Evolutionary conservation across 257 asterid genomes (phyloP).

Genomic region (Lycium barbarum): DNA sequence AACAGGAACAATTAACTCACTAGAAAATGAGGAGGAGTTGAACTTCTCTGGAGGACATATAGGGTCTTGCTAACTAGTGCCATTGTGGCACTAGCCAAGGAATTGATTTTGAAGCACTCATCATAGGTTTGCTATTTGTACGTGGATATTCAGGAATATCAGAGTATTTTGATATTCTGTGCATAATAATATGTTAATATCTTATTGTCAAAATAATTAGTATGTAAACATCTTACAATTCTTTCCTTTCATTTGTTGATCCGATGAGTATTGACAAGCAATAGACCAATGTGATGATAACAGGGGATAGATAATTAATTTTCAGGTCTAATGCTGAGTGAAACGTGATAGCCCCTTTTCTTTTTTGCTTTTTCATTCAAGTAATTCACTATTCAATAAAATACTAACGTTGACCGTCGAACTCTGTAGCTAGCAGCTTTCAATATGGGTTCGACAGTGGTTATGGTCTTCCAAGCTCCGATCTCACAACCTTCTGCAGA

Average conservation of each 20-base stretch:
- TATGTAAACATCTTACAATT: not conserved
- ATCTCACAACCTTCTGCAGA: slow-evolving; percentile 40
- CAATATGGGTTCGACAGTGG: slow-evolving; percentile 98
- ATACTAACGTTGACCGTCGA: slow-evolving; percentile 20
- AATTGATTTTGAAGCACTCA: not conserved
- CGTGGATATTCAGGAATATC: slow-evolving; percentile 8
- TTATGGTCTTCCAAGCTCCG: slow-evolving; percentile 93
- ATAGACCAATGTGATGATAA: not conserved
- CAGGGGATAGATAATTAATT: not conserved
- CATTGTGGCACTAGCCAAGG: slow-evolving; percentile 19
- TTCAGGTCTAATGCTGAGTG: not conserved
- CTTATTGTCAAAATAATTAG: not conserved
- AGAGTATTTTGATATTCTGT: not conserved
- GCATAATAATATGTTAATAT: not conserved
- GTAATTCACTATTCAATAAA: slow-evolving; percentile 25
- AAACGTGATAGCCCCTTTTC: not conserved
- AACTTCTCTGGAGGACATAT: not conserved
- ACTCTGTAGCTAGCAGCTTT: slow-evolving; percentile 80
- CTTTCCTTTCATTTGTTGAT: not conserved
- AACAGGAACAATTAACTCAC: no score
- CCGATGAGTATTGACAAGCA: not conserved
- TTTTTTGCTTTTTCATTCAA: not conserved
- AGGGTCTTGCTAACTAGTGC: not conserved
- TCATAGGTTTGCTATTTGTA: slow-evolving; percentile 12
- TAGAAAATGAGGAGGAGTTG: slow-evolving; percentile 12